phyloP scores from a whole-genome alignment of 2,329 filamentous ascomycete genomes.

The Colletotrichum limetticola region DNA sequence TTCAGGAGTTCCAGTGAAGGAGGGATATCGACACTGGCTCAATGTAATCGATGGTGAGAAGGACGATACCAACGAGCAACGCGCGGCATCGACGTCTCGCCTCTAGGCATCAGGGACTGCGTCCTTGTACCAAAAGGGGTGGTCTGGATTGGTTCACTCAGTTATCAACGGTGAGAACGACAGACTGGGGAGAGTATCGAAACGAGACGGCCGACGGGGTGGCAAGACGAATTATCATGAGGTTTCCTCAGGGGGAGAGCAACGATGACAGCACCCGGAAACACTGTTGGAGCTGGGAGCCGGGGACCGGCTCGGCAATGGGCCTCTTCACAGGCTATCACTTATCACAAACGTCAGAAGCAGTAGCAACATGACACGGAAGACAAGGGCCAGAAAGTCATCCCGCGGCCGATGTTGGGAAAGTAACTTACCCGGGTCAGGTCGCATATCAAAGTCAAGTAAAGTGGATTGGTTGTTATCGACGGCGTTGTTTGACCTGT shows the following conservation, averaged over 20 bases:
- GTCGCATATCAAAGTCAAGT: background rate
- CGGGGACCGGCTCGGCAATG: background rate
- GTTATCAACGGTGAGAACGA: background rate
- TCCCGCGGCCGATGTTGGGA: background rate
- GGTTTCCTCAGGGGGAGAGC: background rate
- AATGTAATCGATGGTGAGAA: background rate
- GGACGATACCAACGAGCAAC: background rate
- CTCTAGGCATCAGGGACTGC: background rate
- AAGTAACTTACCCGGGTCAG: background rate
- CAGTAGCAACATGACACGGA: background rate
- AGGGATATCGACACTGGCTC: background rate
- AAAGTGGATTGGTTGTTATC: background rate
- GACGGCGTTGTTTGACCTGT: conserved; percentile 38
- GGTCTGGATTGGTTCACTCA: background rate
- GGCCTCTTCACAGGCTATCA: background rate
- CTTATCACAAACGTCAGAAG: background rate
- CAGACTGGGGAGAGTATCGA: conserved; percentile 2
- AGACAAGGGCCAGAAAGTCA: background rate
- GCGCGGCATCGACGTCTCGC: background rate
- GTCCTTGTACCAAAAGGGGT: background rate
- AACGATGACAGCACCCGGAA: background rate
- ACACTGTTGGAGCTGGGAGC: background rate
- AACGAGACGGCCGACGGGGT: conserved; percentile 7
- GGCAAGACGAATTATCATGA: conserved; percentile 1
- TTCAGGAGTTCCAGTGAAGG: background rate